Conservation (phyloP, 345 rosid species). For the Litchi chinensis region DNA sequence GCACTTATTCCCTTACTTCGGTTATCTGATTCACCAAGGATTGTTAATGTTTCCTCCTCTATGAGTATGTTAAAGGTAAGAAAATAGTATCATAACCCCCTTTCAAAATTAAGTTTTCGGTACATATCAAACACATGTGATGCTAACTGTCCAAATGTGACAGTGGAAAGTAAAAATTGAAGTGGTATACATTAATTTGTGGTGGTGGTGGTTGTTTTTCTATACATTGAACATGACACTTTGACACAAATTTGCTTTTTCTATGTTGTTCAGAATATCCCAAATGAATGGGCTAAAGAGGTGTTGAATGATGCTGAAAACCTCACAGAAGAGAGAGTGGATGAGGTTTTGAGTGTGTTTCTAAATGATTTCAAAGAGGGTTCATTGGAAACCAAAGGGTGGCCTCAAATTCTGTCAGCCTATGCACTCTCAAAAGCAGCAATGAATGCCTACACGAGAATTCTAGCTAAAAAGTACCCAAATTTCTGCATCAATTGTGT, state of each 20-base stretch:
- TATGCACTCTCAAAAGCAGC: conserved; percentile 26
- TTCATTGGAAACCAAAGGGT: conserved; percentile 18
- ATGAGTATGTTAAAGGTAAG: conserved; percentile 33
- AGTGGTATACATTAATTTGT: neutral
- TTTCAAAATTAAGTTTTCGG: neutral
- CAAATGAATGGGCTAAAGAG: conserved; percentile 23
- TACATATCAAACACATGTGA: neutral
- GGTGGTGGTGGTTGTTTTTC: too few relatives aligned
- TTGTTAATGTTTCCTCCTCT: conserved; percentile 36
- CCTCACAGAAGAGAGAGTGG: conserved; percentile 25
- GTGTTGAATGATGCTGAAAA: conserved; percentile 25
- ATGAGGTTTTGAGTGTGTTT: conserved; percentile 17
- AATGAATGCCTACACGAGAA: conserved; percentile 11
- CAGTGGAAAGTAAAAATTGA: too few relatives aligned
- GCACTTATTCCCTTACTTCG: conserved; percentile 43
- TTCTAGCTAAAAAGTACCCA: conserved; percentile 2
- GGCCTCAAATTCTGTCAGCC: conserved; percentile 23
- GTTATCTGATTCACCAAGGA: conserved; percentile 42
- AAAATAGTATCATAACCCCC: neutral
- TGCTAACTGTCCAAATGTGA: too few relatives aligned
- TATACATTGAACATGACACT: neutral
- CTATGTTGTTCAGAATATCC: conserved; percentile 5
- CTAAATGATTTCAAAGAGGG: conserved; percentile 24
- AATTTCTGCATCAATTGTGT: neutral
- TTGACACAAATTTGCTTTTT: neutral